Conservation (phyloP, 164 flowering plant species). For the Tetracentron sinense region DNA sequence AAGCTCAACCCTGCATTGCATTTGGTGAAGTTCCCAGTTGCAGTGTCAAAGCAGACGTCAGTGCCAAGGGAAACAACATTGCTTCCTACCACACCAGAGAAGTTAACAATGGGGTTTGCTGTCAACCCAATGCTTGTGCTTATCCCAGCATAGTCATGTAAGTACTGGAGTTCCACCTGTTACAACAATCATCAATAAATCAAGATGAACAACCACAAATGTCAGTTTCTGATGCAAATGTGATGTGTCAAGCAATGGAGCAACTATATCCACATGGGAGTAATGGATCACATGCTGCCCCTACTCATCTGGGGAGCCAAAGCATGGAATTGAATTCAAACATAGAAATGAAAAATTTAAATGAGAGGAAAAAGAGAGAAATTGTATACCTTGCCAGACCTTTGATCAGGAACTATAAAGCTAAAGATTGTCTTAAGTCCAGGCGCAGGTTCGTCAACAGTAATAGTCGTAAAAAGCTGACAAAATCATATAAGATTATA, state of each 20-base stretch:
- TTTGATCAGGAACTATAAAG: constrained; percentile 65
- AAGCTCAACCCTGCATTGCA: constrained; percentile 50
- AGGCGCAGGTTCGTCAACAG: constrained; percentile 65
- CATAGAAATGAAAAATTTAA: too few relatives aligned
- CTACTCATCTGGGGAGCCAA: not conserved
- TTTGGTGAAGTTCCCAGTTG: constrained; percentile 40
- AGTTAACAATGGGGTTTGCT: constrained; percentile 58
- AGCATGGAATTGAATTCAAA: not conserved
- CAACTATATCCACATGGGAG: not conserved
- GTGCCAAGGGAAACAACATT: constrained; percentile 38
- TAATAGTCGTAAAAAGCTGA: constrained; percentile 57
- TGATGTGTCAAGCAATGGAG: not conserved
- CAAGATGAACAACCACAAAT: not conserved
- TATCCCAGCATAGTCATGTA: constrained; percentile 31
- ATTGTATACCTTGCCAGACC: constrained; percentile 63
- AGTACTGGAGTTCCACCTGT: constrained; percentile 44
- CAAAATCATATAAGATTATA: not conserved
- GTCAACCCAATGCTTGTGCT: constrained; percentile 54
- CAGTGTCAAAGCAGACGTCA: constrained; percentile 56
- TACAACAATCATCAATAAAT: constrained; percentile 7
- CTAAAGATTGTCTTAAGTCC: constrained; percentile 67
- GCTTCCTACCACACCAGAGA: constrained; percentile 54
- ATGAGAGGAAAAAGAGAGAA: not conserved
- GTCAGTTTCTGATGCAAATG: not conserved
- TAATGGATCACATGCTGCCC: not conserved